phyloP scores from a whole-genome alignment of 805 yeast species.

The Tanozyma kutaoensis region DNA sequence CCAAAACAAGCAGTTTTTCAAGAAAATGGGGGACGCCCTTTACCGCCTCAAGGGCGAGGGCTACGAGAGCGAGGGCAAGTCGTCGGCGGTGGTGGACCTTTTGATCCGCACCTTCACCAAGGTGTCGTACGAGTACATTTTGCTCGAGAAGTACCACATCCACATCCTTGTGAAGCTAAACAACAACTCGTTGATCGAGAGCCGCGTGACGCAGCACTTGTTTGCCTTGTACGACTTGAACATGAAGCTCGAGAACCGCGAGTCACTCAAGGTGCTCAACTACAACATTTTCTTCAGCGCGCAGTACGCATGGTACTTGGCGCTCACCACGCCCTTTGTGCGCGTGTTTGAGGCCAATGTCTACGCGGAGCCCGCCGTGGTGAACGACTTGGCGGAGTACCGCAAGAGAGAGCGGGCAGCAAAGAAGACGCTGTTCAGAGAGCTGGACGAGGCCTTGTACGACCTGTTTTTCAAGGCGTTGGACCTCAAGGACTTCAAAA shows the following conservation, averaged over 20 bases:
- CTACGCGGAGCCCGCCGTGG: conserved; percentile 11
- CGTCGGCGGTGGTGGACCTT: no score
- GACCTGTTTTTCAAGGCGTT: conserved; percentile 2
- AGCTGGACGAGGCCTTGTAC: conserved; percentile 3
- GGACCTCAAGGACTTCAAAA: conserved; percentile 3
- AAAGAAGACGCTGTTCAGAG: conserved; percentile 1
- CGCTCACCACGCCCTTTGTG: conserved; percentile 22
- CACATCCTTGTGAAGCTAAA: conserved; percentile 21
- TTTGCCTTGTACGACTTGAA: conserved; percentile 10
- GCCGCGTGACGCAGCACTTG: conserved; percentile 9
- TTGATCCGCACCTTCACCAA: no score
- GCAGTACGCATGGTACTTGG: conserved; percentile 24
- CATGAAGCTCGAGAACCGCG: conserved; percentile 3
- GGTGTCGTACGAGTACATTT: conserved; percentile 25
- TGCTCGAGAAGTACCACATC: conserved; percentile 24
- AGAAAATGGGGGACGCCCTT: conserved; percentile 12
- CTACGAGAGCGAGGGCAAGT: no score
- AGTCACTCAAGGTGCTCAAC: conserved; percentile 17
- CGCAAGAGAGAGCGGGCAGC: not conserved
- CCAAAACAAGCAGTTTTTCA: conserved; percentile 13
- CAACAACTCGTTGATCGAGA: conserved; percentile 17
- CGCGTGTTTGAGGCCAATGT: conserved; percentile 19
- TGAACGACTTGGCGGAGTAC: conserved; percentile 5
- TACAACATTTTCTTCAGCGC: conserved; percentile 20
- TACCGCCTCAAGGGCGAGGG: conserved; percentile 14